Evolutionary conservation across 306 rosid species (phyloP), one percentile per base, ranked within the genome.

Genomic region (Mimosa pudica): DNA sequence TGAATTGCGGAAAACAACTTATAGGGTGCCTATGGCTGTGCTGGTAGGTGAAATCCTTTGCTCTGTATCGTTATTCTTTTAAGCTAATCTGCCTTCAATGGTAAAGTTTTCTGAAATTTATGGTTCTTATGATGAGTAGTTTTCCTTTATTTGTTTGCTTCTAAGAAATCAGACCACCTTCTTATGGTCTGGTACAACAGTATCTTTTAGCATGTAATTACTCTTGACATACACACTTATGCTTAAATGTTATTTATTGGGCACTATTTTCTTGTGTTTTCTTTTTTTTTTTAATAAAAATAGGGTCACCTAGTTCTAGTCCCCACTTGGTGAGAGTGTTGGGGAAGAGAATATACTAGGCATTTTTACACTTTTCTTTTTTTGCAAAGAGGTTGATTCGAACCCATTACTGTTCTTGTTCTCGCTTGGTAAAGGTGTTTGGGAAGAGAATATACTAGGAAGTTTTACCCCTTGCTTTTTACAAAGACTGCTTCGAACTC

Each of bases 11-110:
- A 94, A 94, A 85, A 94, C 97, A 30, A 18, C 90, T 77, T 94
- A 94, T 83, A 88, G 97, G 71, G 98, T 92, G 71, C 92, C 97
- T 0, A 94, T 94, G 98, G 85, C 97, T 45, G 92, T 92, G 77
- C 77, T 94, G 95, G 97, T 94, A 89, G 72, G 97, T 84, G 82
- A 72, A 82, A 55, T 74, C 47, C 62, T 24, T 46, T 87, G 74
- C 84, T 73, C 62, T 76, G 33, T 4, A 38, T 60, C 61, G 6
- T 18, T 49, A 45, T 54, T 46, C 51, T 35, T 48, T 57, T 47
- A 35, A 68, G 70, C 13, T 64, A 32, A 18, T 57, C 49, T 70
- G 54, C 7, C 44, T 75, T 49, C 70, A 45, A 38, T 20, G 49
- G 30, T 55, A 58, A 48, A 17, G 1, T 13, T 36, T 74, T 51